Base-by-base conservation (phyloP, 495 filamentous ascomycete species). In the Aspergillus sclerotiicarbonarius region DNA sequence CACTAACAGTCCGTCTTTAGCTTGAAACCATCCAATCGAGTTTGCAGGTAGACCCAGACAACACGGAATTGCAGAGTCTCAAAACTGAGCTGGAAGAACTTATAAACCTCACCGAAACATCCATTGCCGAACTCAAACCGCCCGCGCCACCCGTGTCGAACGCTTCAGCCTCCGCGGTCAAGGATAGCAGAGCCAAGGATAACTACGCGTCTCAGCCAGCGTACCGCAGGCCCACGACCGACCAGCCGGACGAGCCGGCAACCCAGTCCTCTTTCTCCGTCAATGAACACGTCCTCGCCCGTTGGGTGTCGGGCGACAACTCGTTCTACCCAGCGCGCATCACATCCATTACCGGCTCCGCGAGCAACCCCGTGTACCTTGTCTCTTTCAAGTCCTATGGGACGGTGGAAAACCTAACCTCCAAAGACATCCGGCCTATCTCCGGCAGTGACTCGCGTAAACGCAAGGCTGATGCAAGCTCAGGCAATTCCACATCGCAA, bases 321-420 rank as follows among this genome's bases (percentile, higher is more conserved):
- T 80, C 82, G 8, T 96, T 92, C 80, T 98, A 98, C 76, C 88
- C 90, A 31, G 94, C 95, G 39, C 86, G 90, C 57, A 95, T 98
- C 73, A 94, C 89, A 16, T 91, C 89, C 31, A 92, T 96, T 62
- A 97, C 92, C 37, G 94, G 94, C 60, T 94, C 91, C 5, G 87
- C 87, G 18, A 88, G 84, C 53, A 87, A 88, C 33, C 95, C 93
- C 15, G 86, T 96, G 51, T 98, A 97, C 69, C 86, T 89, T 50
- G 93, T 98, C 59, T 93, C 87, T 51, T 98, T 98, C 80, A 92
- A 93, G 73, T 87, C 81, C 54, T 97, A 98, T 67, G 66, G 62
- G 35, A 91, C 84, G 15, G 91, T 91, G 46, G 91, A 97, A 73
- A 95, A 90, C 46, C 76, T 97, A 59, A 83, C 87, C 51, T 81